Evolutionary conservation across 257 asterid genomes (phyloP).

Genomic region (Orobanche coerulescens): DNA sequence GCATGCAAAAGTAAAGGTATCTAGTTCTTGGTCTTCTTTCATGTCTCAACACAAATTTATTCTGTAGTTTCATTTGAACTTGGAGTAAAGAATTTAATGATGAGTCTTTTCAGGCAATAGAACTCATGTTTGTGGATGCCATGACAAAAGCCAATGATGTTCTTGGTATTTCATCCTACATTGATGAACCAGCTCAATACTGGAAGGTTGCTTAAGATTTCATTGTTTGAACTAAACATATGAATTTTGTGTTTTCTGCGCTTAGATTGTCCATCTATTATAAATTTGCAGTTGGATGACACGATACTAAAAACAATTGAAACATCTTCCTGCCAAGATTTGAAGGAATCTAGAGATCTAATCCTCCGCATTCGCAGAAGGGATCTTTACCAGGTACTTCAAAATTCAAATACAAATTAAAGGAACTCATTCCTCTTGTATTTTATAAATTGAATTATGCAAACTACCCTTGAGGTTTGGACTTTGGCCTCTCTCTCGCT

Average conservation of each 20-base stretch:
- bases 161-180: conserved; percentile 58
- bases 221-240: not conserved
- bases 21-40: conserved; percentile 6
- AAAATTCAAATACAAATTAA: not conserved
- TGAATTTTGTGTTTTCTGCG: not conserved
- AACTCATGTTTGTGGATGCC: conserved; percentile 83
- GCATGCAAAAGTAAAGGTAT: conserved; percentile 88
- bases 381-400: conserved; percentile 76
- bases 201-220: conserved; percentile 59
- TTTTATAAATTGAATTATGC: not conserved
- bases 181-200: conserved; percentile 64
- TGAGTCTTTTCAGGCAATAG: conserved; percentile 57
- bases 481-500: no score
- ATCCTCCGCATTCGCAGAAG: conserved; percentile 69
- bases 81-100: conserved; percentile 9
- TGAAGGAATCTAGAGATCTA: conserved; percentile 82
- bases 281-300: conserved; percentile 67
- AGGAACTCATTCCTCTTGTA: not conserved
- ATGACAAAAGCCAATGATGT: conserved; percentile 57
- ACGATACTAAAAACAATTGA: conserved; percentile 71
- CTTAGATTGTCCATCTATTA: conserved; percentile 8
- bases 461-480: not conserved
- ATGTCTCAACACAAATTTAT: conserved; percentile 8
- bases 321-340: conserved; percentile 48
- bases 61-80: conserved; percentile 1